These are phyloP conservation scores for Rhizopogon vesiculosus DNA, from an alignment of 768 basidiomycete genomes.

Conservation along the genomic window DNA sequence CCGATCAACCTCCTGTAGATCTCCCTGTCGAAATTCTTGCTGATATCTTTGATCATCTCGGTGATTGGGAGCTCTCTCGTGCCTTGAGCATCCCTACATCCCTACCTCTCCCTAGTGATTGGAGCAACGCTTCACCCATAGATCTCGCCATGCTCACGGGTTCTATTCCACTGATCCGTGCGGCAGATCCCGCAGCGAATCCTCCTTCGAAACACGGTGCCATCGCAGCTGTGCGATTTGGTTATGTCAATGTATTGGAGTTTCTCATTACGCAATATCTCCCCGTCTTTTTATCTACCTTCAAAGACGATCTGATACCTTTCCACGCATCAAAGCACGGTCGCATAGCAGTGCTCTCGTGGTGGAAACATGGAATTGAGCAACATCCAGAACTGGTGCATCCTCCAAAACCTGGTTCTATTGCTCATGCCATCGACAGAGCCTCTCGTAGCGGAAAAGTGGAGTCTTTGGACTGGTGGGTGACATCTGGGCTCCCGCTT, in stretches of 20 bases:
- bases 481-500: constrained; percentile 54
- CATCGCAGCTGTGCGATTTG: constrained; percentile 62
- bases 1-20: constrained; percentile 43
- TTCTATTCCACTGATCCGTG: constrained; percentile 53
- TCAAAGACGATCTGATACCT: constrained; percentile 66
- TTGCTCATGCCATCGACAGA: constrained; percentile 70
- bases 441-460: constrained; percentile 78
- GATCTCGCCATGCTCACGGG: constrained; percentile 74
- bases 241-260: constrained; percentile 70
- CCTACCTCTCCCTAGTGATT: constrained; percentile 59
- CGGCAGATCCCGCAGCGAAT: constrained; percentile 48
- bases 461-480: constrained; percentile 79
- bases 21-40: constrained; percentile 75
- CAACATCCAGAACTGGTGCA: constrained; percentile 57
- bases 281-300: constrained; percentile 58
- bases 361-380: constrained; percentile 72
- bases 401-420: constrained; percentile 46
- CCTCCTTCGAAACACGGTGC: constrained; percentile 71
- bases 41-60: constrained; percentile 72
- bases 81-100: constrained; percentile 74
- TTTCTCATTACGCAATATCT: constrained; percentile 66
- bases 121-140: constrained; percentile 63
- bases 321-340: constrained; percentile 76
- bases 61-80: constrained; percentile 81
- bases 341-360: constrained; percentile 64